A percentile compares a stretch with the other conserved stretches of the same genome.
phyloP scores from a whole-genome alignment of 176 grass and related monocot genomes.

The Hsuehochloa calcarea region DNA sequence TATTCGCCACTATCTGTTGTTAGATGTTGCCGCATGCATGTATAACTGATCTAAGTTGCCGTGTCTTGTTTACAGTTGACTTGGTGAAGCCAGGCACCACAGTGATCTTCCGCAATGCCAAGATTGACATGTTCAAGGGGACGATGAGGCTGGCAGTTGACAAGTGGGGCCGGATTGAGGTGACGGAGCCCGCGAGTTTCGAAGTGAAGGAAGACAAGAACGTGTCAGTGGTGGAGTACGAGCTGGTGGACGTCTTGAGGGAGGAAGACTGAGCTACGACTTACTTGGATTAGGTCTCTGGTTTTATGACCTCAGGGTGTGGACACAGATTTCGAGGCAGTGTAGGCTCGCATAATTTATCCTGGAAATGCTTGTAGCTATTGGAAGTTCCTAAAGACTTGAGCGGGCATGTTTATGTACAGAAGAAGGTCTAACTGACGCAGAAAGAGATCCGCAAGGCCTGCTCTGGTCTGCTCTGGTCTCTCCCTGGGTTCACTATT shows the following conservation, averaged over 20 bases:
- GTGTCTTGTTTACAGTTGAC: constrained; percentile 20
- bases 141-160: constrained; percentile 21
- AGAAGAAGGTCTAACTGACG: background rate
- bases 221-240: background rate
- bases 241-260: background rate
- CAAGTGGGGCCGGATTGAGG: constrained; percentile 28
- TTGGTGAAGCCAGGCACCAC: constrained; percentile 25
- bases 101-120: constrained; percentile 33
- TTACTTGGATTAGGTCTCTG: background rate
- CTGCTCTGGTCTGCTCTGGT: background rate
- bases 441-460: too few relatives aligned
- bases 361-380: background rate
- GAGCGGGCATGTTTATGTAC: background rate
- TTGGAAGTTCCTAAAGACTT: background rate
- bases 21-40: background rate
- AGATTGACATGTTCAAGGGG: constrained; percentile 35
- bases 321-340: constrained; percentile 27
- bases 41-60: background rate
- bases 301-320: background rate
- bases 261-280: background rate
- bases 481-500: background rate
- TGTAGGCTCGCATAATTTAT: background rate
- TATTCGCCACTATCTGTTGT: background rate
- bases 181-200: background rate
- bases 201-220: constrained; percentile 24